These are phyloP conservation scores for Alternaria gaisen DNA, from an alignment of 2,329 filamentous ascomycete species.

Conservation along the genomic window DNA sequence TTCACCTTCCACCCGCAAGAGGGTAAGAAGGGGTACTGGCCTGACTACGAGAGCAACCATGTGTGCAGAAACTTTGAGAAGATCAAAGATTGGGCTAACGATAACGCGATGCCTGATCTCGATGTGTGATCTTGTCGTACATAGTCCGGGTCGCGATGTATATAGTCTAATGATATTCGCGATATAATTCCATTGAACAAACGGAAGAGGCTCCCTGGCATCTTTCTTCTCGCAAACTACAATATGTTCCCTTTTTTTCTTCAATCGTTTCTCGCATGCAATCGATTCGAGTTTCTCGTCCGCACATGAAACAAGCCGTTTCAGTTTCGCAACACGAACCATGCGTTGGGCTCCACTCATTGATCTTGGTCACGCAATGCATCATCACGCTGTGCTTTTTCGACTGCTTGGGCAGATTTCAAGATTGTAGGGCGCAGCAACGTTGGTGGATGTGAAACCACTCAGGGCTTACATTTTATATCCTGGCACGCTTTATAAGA, in stretches of 20 bases:
- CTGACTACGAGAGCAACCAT: conserved; percentile 45
- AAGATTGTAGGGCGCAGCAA: background rate
- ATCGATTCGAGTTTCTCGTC: background rate
- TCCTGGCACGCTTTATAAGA: accelerated
- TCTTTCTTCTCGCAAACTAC: background rate
- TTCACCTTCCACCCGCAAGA: conserved; percentile 42
- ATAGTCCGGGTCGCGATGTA: background rate
- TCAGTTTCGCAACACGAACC: conserved; percentile 1
- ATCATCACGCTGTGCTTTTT: background rate
- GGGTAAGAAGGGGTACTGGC: conserved; percentile 37
- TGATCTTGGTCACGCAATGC: background rate
- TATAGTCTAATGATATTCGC: background rate
- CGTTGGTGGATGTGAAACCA: background rate
- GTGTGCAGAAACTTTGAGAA: conserved; percentile 48
- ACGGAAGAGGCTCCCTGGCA: background rate
- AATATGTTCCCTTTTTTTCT: background rate
- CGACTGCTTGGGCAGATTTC: background rate
- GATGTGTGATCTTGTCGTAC: conserved; percentile 23
- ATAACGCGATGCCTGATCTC: conserved; percentile 43
- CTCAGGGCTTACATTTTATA: background rate
- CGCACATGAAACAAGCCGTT: background rate
- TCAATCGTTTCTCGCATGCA: background rate
- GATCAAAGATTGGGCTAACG: conserved; percentile 44
- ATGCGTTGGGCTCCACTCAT: background rate
- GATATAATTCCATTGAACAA: background rate